Evolutionary conservation across 2,329 filamentous ascomycete genomes (phyloP).

Genomic region (Botrytis hyacinthi): DNA sequence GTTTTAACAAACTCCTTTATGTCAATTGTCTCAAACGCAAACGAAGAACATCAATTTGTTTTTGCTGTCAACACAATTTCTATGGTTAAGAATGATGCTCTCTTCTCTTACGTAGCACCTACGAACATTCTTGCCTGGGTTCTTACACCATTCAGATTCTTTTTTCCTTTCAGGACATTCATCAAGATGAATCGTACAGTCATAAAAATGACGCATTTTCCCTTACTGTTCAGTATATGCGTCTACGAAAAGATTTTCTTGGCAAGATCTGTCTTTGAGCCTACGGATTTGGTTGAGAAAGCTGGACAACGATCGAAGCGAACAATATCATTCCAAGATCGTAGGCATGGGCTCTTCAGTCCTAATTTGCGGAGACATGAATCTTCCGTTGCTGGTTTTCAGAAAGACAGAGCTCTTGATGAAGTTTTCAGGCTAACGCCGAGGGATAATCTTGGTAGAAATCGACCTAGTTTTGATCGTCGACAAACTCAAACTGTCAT

Average conservation of each 20-base stretch:
- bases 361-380: slow-evolving; percentile 71
- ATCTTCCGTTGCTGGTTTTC: slow-evolving; percentile 82
- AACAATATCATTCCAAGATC: slow-evolving; percentile 56
- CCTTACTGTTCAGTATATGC: slow-evolving; percentile 82
- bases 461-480: slow-evolving; percentile 60
- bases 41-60: slow-evolving; percentile 87
- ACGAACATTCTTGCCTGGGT: slow-evolving; percentile 91
- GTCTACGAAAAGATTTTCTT: slow-evolving; percentile 81
- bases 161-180: slow-evolving; percentile 76
- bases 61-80: slow-evolving; percentile 97
- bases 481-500: slow-evolving; percentile 79
- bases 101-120: slow-evolving; percentile 91
- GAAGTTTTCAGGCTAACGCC: slow-evolving; percentile 82
- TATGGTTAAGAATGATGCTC: slow-evolving; percentile 95
- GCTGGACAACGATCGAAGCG: slow-evolving; percentile 51
- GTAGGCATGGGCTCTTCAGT: slow-evolving; percentile 64
- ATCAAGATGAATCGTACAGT: slow-evolving; percentile 84
- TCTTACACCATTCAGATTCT: slow-evolving; percentile 76
- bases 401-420: slow-evolving; percentile 85
- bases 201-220: slow-evolving; percentile 89
- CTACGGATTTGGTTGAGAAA: slow-evolving; percentile 81
- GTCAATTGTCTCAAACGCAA: slow-evolving; percentile 88
- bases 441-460: slow-evolving; percentile 59
- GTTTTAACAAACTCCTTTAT: slow-evolving; percentile 97
- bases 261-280: slow-evolving; percentile 72